Percentiles rank a stretch among this genome's conserved stretches.
phyloP scores from a whole-genome alignment of 2,329 filamentous ascomycete genomes.

The Ophiocordyceps camponoti-floridani region DNA sequence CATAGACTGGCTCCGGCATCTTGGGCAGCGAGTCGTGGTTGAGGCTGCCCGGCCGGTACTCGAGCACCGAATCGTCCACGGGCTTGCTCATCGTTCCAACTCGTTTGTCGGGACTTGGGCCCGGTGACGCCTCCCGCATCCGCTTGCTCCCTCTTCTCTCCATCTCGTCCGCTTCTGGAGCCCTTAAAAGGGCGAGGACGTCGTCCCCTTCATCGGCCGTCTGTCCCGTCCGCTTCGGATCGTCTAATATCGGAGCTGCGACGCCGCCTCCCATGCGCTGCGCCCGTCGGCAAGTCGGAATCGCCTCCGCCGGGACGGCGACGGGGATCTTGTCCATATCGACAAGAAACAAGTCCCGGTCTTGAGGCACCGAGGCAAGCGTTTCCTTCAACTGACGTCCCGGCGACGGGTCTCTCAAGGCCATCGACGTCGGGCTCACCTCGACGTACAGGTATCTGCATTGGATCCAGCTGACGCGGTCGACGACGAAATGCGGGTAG shows the following conservation, averaged over 20 bases:
- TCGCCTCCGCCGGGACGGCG: conserved; percentile 11
- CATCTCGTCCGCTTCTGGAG: not conserved
- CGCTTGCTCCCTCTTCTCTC: not conserved
- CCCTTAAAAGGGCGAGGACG: not conserved
- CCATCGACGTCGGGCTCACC: conserved; percentile 4
- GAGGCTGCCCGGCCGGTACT: conserved; percentile 50
- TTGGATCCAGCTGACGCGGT: conserved; percentile 71
- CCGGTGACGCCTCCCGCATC: not conserved
- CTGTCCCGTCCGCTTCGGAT: not conserved
- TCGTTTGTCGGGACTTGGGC: not conserved
- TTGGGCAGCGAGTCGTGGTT: conserved; percentile 42
- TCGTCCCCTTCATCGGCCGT: not conserved
- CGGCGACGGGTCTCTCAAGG: conserved; percentile 3
- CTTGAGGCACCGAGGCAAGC: conserved; percentile 10
- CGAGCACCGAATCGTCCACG: not conserved
- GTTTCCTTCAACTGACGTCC: conserved; percentile 1
- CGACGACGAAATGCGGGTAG: conserved; percentile 51
- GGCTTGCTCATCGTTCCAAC: not conserved
- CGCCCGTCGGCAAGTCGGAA: conserved; percentile 4
- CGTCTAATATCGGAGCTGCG: no score
- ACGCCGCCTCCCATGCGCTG: not conserved
- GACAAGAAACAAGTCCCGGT: not conserved
- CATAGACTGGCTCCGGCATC: conserved; percentile 24
- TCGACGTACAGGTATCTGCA: conserved; percentile 62
- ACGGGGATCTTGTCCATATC: no score